Conservation (phyloP, 352 stramenopile genomes). For the Pythium insidiosum region DNA sequence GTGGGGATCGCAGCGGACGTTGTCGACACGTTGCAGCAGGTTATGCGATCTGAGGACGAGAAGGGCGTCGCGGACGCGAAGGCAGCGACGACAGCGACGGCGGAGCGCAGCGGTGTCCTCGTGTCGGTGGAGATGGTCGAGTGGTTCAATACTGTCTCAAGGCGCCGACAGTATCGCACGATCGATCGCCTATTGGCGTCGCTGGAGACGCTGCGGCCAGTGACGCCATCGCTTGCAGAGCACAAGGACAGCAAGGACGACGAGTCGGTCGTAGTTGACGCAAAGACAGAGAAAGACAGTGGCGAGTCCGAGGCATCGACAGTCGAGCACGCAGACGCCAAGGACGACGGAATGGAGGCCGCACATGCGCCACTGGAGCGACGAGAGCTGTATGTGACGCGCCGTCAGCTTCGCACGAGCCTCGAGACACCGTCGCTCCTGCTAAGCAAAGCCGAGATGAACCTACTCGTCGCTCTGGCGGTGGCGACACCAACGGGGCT, state of each 20-base stretch:
- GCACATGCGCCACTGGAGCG: background rate
- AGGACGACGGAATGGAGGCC: background rate
- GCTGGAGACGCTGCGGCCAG: slow-evolving; percentile 18
- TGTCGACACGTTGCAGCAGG: slow-evolving; percentile 33
- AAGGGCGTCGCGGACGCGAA: slow-evolving; percentile 1
- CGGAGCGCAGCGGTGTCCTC: slow-evolving; percentile 5
- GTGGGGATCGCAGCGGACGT: slow-evolving; percentile 38
- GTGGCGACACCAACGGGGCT: slow-evolving; percentile 15
- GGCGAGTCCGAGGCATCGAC: background rate
- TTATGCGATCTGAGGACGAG: background rate
- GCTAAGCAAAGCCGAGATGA: slow-evolving; percentile 47
- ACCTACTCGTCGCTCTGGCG: slow-evolving; percentile 36
- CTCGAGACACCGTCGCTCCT: slow-evolving; percentile 49
- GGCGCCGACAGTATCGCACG: slow-evolving; percentile 19
- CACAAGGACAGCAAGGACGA: background rate
- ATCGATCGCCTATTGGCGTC: slow-evolving; percentile 31
- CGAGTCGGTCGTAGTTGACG: no score
- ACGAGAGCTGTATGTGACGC: slow-evolving; percentile 21
- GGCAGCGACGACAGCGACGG: no score
- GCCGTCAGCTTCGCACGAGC: slow-evolving; percentile 29
- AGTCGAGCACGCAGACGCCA: background rate
- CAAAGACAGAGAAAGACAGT: background rate
- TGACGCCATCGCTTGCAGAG: slow-evolving; percentile 5
- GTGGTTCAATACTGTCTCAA: slow-evolving; percentile 6
- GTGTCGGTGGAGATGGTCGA: slow-evolving; percentile 22